phyloP scores from a whole-genome alignment of 176 grass and related monocot species.

The Musa troglodytarum region DNA sequence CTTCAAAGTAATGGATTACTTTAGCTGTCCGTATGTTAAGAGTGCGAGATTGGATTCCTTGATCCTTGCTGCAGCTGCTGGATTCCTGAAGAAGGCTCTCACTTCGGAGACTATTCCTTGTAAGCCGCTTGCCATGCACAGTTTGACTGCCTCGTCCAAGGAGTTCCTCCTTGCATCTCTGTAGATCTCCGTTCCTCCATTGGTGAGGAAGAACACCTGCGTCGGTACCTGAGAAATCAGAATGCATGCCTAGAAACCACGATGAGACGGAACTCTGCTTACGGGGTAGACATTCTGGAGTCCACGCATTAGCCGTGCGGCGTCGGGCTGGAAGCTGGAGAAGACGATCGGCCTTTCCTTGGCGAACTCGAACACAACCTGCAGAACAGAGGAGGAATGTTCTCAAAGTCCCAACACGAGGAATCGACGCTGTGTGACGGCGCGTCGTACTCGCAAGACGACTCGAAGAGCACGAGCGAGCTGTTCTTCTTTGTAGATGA shows the following conservation, averaged over 20 bases:
- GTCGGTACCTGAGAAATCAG: neutral
- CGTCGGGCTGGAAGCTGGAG: conserved; percentile 96
- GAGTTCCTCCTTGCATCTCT: conserved; percentile 66
- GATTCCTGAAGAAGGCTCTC: conserved; percentile 59
- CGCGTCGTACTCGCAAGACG: conserved; percentile 37
- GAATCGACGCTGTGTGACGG: no score
- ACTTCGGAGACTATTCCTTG: conserved; percentile 89
- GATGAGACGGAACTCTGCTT: conserved; percentile 12
- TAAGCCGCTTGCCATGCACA: conserved; percentile 44
- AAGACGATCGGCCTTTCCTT: conserved; percentile 74
- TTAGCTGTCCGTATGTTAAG: conserved; percentile 67
- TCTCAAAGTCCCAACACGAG: neutral
- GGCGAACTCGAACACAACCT: conserved; percentile 52
- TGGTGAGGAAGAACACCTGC: conserved; percentile 92
- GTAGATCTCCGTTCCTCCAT: conserved; percentile 49
- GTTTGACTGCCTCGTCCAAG: conserved; percentile 68
- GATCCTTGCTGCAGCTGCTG: conserved; percentile 45
- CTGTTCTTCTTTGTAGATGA: conserved; percentile 54
- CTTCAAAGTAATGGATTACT: conserved; percentile 35
- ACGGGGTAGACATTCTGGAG: conserved; percentile 74
- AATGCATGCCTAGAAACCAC: neutral
- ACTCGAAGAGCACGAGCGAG: conserved; percentile 43
- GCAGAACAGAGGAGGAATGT: neutral
- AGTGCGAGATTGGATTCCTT: conserved; percentile 75
- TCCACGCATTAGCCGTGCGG: conserved; percentile 43